Evolutionary conservation across 768 basidiomycete genomes (phyloP), one percentile per base, ranked within the genome.

Genomic region (Hemileccinum impolitum): DNA sequence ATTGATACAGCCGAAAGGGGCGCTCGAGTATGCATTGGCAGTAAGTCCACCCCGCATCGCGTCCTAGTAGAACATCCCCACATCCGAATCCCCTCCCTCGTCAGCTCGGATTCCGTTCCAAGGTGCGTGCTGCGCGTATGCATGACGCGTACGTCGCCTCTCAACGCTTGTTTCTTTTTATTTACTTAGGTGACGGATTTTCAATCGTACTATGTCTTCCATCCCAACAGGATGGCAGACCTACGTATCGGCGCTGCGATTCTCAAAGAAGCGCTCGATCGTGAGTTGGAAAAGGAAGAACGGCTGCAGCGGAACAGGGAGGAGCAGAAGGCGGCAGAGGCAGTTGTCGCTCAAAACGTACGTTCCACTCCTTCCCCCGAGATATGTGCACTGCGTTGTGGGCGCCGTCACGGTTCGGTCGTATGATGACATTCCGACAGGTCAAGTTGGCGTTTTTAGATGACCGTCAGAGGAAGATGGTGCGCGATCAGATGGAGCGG

Each of bases 401-500:
- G 26, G n/a, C n/a, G n/a, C 23, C 23, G 23, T 23, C 6, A 23
- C 23, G 23, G 23, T 23, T 23, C 23, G 23, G 23, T 23, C 23
- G 23, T 12, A 30, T 12, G 4, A 12, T 10, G 5, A 21, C 28
- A 32, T 26, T 5, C 15, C 47, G 26, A 2, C 54, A 91, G 90
- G 82, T 87, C n/a, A 87, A 82, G 62, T 66, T 90, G 43, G 84
- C 84, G 2, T 91, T 80, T 62, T 74, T 90, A 59, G 90, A 93
- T 40, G 90, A 93, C 61, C 77, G 90, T 43, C 84, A 74, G 59
- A 67, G 70, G 1, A 84, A 82, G 58, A 63, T 68, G 57, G 45
- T 77, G 50, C 67, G 65, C 8, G 81, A 89, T 50, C 71, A 84
- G 57, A 72, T 80, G 54, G 88, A 91, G 53, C 77, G 68, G 60